Base-by-base conservation (phyloP, 129 eudicot species). In the Escallonia herrerae region DNA sequence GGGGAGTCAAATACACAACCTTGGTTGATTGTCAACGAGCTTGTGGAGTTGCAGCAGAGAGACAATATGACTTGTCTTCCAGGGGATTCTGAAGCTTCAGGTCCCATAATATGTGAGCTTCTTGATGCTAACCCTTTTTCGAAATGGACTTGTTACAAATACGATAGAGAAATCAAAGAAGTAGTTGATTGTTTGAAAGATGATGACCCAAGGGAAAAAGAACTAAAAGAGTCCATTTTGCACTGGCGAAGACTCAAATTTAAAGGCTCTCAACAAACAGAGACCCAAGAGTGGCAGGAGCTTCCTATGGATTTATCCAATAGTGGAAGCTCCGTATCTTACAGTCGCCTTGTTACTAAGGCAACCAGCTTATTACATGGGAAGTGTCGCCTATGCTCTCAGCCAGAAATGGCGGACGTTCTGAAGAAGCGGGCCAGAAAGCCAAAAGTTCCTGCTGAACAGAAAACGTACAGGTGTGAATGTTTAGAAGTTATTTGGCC, bases 401-500 rank as follows among this genome's bases (percentile, higher is more conserved):
- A 75, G 63, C 33, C 60, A 44, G 76, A 77, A 54, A 49, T 54
- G 5, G 44, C 43, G 2, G 65, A 62, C 39, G 40, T 22, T 68
- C 15, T 37, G 5, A 67, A 63, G 73, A 77, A 62, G 45, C 52
- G 37, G 40, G 9, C 22, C 33, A 57, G 48, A 65, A 72, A 73
- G 71, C 48, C 68, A 9, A 82, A 75, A 77, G 67, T 33, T 58
- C 64, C 51, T 13, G 64, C 47, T 33, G 74, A 63, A 57, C 72
- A 64, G 37, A 77, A 71, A 60, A 58, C 80, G 83, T 72, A 54
- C 41, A 69, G 84, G 66, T 81, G 90, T 43, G 60, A 65, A 6
- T 84, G 90, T 54, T 53, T 84, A 67, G 86, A 84, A 62, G 82
- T 78, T 10, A 38, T 84, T 15, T 84, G 79, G 71, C 67, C 70